Percentiles rank a stretch among this genome's conserved stretches.
Conservation (phyloP, 306 rosid genomes). For the Ormosia emarginata region DNA sequence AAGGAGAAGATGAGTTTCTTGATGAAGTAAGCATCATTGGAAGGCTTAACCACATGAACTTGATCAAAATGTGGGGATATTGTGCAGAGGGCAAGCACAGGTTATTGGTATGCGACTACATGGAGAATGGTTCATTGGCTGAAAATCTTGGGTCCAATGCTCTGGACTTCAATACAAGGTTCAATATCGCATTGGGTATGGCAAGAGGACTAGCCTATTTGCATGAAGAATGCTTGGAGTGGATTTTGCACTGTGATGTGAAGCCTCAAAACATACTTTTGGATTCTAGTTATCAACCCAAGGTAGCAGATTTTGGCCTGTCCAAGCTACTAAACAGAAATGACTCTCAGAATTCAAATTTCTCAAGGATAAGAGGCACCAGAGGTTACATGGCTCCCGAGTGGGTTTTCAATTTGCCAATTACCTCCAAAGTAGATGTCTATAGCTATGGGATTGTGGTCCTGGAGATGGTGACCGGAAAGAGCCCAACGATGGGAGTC, state of each 20-base stretch:
- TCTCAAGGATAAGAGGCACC: conserved; percentile 56
- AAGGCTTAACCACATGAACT: conserved; percentile 58
- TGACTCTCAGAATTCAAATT: conserved; percentile 14
- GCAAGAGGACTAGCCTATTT: conserved; percentile 59
- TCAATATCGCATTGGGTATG: conserved; percentile 50
- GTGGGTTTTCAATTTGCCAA: conserved; percentile 52
- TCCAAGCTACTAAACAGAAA: conserved; percentile 47
- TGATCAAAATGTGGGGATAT: conserved; percentile 63
- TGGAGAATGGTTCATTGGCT: conserved; percentile 50
- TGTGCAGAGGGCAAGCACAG: conserved; percentile 56
- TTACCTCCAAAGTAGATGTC: conserved; percentile 69
- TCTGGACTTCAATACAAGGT: conserved; percentile 46
- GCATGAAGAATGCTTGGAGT: conserved; percentile 69
- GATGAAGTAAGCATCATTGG: conserved; percentile 57
- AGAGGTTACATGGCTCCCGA: conserved; percentile 77
- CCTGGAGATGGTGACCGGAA: conserved; percentile 60
- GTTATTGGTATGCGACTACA: conserved; percentile 51
- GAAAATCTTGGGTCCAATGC: conserved; percentile 20
- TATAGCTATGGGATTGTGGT: conserved; percentile 62
- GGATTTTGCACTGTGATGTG: conserved; percentile 68
- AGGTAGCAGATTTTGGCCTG: conserved; percentile 60
- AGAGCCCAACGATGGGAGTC: conserved; percentile 7
- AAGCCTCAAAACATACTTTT: conserved; percentile 63
- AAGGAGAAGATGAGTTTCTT: conserved; percentile 60
- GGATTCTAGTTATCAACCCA: conserved; percentile 40